phyloP scores from a whole-genome alignment of 345 rosid genomes.

The Hypericum androsaemum region DNA sequence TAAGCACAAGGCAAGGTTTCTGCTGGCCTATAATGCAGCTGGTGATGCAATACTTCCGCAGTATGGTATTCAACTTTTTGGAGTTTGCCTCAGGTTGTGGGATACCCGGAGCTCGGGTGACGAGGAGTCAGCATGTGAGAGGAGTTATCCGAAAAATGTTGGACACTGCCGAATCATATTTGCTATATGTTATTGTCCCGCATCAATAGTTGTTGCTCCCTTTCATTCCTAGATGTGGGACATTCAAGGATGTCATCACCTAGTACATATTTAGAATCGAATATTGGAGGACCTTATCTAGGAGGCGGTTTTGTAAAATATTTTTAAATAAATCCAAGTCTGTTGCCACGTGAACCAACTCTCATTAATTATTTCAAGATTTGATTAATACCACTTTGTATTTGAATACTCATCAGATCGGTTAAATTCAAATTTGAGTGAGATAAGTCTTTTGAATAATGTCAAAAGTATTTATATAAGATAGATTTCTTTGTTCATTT shows the following conservation, averaged over 20 bases:
- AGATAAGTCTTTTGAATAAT: too few relatives aligned
- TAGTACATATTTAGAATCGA: constrained; percentile 80
- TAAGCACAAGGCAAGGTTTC: constrained; percentile 57
- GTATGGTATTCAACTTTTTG: constrained; percentile 68
- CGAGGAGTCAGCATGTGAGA: constrained; percentile 46
- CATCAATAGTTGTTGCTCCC: constrained; percentile 95
- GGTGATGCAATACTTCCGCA: constrained; percentile 92
- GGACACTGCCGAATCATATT: constrained; percentile 83
- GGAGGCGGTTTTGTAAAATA: too few relatives aligned
- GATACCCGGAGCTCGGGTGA: constrained; percentile 75
- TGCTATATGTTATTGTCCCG: constrained; percentile 81
- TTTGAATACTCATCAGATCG: too few relatives aligned
- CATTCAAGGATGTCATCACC: constrained; percentile 71
- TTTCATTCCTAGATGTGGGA: constrained; percentile 92
- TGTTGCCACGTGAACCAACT: too few relatives aligned
- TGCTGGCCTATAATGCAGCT: constrained; percentile 64
- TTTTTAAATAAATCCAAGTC: too few relatives aligned
- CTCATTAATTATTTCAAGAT: too few relatives aligned
- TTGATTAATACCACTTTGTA: too few relatives aligned
- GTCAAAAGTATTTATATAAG: too few relatives aligned
- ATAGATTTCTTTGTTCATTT: too few relatives aligned
- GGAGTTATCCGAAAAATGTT: constrained; percentile 75
- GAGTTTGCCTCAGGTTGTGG: constrained; percentile 82
- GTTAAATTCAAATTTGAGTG: too few relatives aligned
- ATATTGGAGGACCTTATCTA: too few relatives aligned